These are phyloP conservation scores for Cyclotella baltica DNA, from an alignment of 108 stramenopile genomes.

Conservation along the genomic window DNA sequence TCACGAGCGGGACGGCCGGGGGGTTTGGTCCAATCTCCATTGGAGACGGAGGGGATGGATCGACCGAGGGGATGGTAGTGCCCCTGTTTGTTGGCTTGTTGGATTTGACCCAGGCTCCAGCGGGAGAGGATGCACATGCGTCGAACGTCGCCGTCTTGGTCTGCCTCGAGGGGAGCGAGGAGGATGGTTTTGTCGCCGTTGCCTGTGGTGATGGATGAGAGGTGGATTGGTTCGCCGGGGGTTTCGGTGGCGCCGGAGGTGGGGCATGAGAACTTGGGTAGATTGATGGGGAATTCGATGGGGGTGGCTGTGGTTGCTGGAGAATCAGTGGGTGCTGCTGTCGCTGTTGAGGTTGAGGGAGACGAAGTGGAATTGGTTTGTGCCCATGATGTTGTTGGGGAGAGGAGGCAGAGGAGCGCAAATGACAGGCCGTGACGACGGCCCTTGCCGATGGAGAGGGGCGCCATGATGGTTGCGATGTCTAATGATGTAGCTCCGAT, in stretches of 20 bases:
- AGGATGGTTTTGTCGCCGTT: slow-evolving; percentile 27
- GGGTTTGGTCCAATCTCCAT: slow-evolving; percentile 39
- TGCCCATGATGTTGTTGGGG: no score
- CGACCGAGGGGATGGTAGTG: slow-evolving; percentile 34
- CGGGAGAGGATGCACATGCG: slow-evolving; percentile 43
- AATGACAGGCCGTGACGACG: no score
- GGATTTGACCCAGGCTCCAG: slow-evolving; percentile 12
- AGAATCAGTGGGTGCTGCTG: no score
- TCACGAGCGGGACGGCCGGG: slow-evolving; percentile 16
- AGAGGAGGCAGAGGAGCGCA: no score
- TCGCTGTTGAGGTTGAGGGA: no score
- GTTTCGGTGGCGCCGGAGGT: slow-evolving; percentile 16
- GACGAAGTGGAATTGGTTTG: no score
- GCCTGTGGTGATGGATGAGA: slow-evolving; percentile 24
- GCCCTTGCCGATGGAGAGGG: no score
- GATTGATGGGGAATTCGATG: slow-evolving; percentile 12
- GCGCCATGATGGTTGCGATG: no score
- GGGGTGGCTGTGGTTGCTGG: background rate
- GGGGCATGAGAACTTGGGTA: slow-evolving; percentile 13
- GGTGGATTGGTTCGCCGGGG: slow-evolving; percentile 22
- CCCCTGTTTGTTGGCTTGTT: slow-evolving; percentile 11
- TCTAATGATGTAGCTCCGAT: no score
- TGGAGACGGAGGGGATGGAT: slow-evolving; percentile 3
- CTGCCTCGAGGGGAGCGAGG: slow-evolving; percentile 27
- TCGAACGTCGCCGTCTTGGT: background rate